These are phyloP conservation scores for Metroxylon sagu DNA, from an alignment of 176 grass and related monocot genomes.

Conservation along the genomic window DNA sequence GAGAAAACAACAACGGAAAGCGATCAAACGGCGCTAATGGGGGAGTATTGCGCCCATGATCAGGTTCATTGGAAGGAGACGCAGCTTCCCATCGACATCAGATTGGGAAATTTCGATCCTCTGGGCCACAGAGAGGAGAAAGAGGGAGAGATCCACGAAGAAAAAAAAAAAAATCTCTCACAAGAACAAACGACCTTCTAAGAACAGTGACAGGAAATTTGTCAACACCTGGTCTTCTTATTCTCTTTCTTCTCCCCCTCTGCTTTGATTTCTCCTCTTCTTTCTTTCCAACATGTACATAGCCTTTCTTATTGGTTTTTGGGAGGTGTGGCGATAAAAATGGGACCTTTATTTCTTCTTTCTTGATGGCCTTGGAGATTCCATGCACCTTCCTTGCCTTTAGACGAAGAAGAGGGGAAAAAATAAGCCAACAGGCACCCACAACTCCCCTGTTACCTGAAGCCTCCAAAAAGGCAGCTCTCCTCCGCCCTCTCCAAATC, in stretches of 20 bases:
- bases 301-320: too few species aligned
- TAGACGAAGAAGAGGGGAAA: neutral
- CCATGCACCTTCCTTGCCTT: too few species aligned
- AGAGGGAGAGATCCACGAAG: slow-evolving; percentile 17
- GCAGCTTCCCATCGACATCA: slow-evolving; percentile 1
- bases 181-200: slow-evolving; percentile 40
- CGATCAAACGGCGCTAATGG: slow-evolving; percentile 23
- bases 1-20: neutral
- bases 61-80: slow-evolving; percentile 15
- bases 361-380: slow-evolving; percentile 33
- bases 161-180: slow-evolving; percentile 17
- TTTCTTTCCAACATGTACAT: neutral
- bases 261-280: slow-evolving; percentile 3
- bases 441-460: neutral
- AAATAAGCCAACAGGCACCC: neutral
- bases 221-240: slow-evolving; percentile 63
- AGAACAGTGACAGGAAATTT: slow-evolving; percentile 45
- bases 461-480: neutral
- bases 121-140: neutral
- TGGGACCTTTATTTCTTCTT: slow-evolving; percentile 23
- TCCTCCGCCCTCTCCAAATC: neutral
- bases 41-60: slow-evolving; percentile 10
- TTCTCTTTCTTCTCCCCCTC: slow-evolving; percentile 25
- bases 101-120: neutral
- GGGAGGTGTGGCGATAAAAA: slow-evolving; percentile 9